Conservation (phyloP, 2,329 filamentous ascomycete genomes). For the Arthrobotrys iridis region DNA sequence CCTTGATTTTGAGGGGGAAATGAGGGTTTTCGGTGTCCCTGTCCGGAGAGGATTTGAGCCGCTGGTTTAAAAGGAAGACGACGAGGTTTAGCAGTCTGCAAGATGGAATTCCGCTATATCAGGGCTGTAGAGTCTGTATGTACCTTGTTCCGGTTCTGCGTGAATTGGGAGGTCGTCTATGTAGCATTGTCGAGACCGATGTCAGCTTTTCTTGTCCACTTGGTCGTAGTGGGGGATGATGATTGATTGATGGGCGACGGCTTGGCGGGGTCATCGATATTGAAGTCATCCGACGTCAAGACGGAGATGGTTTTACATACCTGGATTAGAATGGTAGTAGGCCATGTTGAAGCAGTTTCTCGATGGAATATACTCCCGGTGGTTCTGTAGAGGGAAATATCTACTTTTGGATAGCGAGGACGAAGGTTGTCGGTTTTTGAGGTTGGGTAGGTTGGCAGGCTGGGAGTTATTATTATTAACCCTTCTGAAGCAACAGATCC, state of each 20-base stretch:
- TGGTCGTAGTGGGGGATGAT: slow-evolving; percentile 5
- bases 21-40: slow-evolving; percentile 15
- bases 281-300: not conserved
- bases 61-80: not conserved
- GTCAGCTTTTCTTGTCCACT: slow-evolving; percentile 24
- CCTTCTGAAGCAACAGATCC: slow-evolving; percentile 35
- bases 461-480: slow-evolving; percentile 29
- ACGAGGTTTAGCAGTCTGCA: not conserved
- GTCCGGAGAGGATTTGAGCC: slow-evolving; percentile 44
- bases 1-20: slow-evolving; percentile 14
- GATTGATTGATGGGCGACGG: slow-evolving; percentile 9
- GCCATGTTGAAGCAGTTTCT: slow-evolving; percentile 31
- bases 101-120: not conserved
- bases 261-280: slow-evolving; percentile 47
- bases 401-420: not conserved
- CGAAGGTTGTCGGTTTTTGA: slow-evolving; percentile 9
- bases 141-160: slow-evolving; percentile 53
- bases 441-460: slow-evolving; percentile 21
- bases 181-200: not conserved
- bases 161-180: slow-evolving; percentile 52
- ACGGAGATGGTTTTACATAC: slow-evolving; percentile 10
- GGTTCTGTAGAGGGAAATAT: not conserved
- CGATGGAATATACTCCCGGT: not conserved
- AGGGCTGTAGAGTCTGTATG: not conserved
- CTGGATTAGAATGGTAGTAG: slow-evolving; percentile 52